A percentile compares a stretch with the other conserved stretches of the same genome.
phyloP scores from a whole-genome alignment of 768 basidiomycete genomes.

The Phlebiopsis flavidoalba region DNA sequence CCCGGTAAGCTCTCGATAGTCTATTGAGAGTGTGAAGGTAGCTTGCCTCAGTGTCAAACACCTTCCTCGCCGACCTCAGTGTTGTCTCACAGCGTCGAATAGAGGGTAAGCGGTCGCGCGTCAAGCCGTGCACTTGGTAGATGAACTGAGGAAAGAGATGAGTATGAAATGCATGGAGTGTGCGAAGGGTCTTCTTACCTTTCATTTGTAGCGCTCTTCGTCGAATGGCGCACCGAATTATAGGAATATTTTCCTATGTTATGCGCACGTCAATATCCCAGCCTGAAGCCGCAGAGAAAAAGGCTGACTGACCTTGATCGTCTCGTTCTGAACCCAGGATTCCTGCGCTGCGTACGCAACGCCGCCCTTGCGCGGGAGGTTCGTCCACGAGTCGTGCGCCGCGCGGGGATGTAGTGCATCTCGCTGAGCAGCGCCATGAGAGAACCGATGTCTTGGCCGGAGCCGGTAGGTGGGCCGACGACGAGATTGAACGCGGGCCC shows the following conservation, averaged over 20 bases:
- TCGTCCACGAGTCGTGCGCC: slow-evolving; percentile 49
- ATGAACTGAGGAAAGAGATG: slow-evolving; percentile 22
- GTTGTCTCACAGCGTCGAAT: slow-evolving; percentile 44
- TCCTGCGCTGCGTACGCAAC: slow-evolving; percentile 81
- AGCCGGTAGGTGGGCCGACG: slow-evolving; percentile 21
- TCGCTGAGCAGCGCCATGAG: slow-evolving; percentile 34
- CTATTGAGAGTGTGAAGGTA: neutral
- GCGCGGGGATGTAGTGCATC: slow-evolving; percentile 52
- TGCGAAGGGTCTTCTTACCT: slow-evolving; percentile 20
- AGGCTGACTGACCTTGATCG: slow-evolving; percentile 35
- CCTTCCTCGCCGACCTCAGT: slow-evolving; percentile 62
- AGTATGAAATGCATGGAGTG: neutral
- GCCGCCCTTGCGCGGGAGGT: slow-evolving; percentile 61
- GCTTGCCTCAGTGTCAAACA: slow-evolving; percentile 34
- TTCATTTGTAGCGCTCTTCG: slow-evolving; percentile 37
- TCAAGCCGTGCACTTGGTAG: slow-evolving; percentile 34
- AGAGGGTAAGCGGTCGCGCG: slow-evolving; percentile 40
- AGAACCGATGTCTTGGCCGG: slow-evolving; percentile 21
- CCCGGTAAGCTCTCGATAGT: neutral
- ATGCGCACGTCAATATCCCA: too few relatives aligned
- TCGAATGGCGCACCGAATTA: slow-evolving; percentile 42
- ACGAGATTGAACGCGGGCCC: slow-evolving; percentile 21
- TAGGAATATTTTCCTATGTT: slow-evolving; percentile 41
- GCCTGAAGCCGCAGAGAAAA: slow-evolving; percentile 34
- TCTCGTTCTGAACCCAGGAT: slow-evolving; percentile 79